phyloP scores from a whole-genome alignment of 306 rosid species.

The Herpetospermum pedunculosum region DNA sequence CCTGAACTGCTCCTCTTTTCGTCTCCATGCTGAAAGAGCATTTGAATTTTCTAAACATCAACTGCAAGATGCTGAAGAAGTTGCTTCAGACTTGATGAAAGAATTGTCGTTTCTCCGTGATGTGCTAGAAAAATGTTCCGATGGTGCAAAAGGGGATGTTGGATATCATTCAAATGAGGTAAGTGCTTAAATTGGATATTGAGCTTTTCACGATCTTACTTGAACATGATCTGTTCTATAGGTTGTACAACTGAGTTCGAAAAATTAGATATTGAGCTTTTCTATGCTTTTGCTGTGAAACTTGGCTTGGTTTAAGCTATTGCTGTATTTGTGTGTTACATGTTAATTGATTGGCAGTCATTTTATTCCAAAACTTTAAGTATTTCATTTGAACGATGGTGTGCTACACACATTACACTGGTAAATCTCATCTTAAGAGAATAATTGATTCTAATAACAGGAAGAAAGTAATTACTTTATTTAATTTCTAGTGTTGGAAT shows the following conservation, averaged over 20 bases:
- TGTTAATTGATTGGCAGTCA: background rate
- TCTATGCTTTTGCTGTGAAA: background rate
- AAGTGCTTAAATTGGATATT: conserved; percentile 11
- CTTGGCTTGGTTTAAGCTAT: background rate
- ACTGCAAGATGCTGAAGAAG: conserved; percentile 62
- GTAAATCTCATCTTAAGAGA: background rate
- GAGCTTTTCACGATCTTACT: background rate
- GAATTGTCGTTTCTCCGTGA: conserved; percentile 44
- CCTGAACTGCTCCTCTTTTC: conserved; percentile 73
- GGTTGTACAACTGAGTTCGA: too few relatives aligned
- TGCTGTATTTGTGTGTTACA: background rate
- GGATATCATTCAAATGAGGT: conserved; percentile 28
- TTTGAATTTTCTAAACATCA: conserved; percentile 83
- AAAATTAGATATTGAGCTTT: background rate
- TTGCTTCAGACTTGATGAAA: conserved; percentile 51
- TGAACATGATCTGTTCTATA: too few relatives aligned
- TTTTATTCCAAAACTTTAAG: background rate
- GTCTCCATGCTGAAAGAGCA: conserved; percentile 76
- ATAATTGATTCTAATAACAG: background rate
- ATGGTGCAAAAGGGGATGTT: conserved; percentile 14
- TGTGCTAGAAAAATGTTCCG: conserved; percentile 30
- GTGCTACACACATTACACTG: background rate
- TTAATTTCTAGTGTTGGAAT: background rate
- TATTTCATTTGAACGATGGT: background rate
- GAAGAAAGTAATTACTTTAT: background rate